Percentiles rank a stretch among this genome's conserved stretches.
phyloP scores from a whole-genome alignment of 371 early-diverging fungal species.

The Rhizopus arrhizus region DNA sequence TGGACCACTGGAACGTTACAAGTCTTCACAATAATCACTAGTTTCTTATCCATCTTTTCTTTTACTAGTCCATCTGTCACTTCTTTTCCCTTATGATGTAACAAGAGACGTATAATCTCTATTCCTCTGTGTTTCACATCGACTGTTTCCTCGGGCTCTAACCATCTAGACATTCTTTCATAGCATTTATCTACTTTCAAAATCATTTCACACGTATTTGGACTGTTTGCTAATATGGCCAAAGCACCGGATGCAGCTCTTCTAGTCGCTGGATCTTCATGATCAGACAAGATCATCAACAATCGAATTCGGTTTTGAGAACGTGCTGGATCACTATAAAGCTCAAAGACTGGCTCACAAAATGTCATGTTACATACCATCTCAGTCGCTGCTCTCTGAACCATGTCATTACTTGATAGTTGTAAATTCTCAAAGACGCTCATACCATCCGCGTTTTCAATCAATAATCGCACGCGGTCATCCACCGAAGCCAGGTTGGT shows the following conservation, averaged over 20 bases:
- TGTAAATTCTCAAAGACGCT: constrained; percentile 75
- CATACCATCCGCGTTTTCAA: constrained; percentile 63
- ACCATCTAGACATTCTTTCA: constrained; percentile 50
- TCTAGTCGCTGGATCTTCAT: constrained; percentile 81
- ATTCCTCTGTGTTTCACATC: constrained; percentile 60
- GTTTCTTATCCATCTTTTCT: constrained; percentile 38
- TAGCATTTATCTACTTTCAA: constrained; percentile 54
- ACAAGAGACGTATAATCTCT: constrained; percentile 53
- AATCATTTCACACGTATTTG: constrained; percentile 59
- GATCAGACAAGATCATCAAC: constrained; percentile 82
- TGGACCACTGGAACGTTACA: constrained; percentile 57
- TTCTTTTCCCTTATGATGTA: constrained; percentile 37
- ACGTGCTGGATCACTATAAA: constrained; percentile 57
- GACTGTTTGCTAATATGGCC: constrained; percentile 75
- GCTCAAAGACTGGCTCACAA: constrained; percentile 76
- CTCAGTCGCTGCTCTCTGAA: constrained; percentile 94
- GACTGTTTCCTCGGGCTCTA: constrained; percentile 39
- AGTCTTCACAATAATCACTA: constrained; percentile 46
- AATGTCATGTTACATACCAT: constrained; percentile 92
- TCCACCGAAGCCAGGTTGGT: constrained; percentile 84
- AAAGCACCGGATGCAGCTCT: constrained; percentile 89
- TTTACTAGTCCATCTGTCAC: constrained; percentile 30
- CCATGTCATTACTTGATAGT: constrained; percentile 76
- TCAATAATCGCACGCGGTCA: constrained; percentile 50
- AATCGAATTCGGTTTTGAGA: constrained; percentile 67